phyloP scores from a whole-genome alignment of 495 filamentous ascomycete genomes.

The Penicillium lagena region DNA sequence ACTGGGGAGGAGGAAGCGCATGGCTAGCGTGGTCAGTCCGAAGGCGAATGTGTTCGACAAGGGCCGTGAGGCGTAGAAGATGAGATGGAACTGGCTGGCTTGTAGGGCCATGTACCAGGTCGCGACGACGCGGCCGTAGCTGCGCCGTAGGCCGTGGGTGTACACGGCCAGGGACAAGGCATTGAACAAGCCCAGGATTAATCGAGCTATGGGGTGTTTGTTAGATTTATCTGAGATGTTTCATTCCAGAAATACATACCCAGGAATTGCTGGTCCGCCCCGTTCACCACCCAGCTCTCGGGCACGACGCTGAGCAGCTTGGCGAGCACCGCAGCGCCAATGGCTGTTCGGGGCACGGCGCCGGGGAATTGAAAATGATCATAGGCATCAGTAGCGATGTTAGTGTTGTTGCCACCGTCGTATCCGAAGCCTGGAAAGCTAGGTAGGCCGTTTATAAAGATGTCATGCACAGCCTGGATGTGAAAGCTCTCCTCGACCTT shows the following conservation, averaged over 20 bases:
- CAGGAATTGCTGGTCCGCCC: slow-evolving; percentile 45
- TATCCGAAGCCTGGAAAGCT: slow-evolving; percentile 32
- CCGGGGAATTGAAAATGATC: slow-evolving; percentile 93
- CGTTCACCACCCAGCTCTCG: slow-evolving; percentile 39
- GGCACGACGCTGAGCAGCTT: slow-evolving; percentile 40
- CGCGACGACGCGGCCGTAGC: slow-evolving; percentile 64
- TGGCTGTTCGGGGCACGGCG: slow-evolving; percentile 82
- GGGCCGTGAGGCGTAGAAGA: slow-evolving; percentile 89
- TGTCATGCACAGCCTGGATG: slow-evolving; percentile 89
- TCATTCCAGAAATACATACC: slow-evolving; percentile 22
- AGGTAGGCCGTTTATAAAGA: slow-evolving; percentile 73
- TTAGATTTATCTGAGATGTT: no score
- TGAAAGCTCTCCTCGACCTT: slow-evolving; percentile 99
- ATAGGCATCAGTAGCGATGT: slow-evolving; percentile 35
- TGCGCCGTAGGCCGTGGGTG: slow-evolving; percentile 52
- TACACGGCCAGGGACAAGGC: slow-evolving; percentile 59
- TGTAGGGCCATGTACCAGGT: slow-evolving; percentile 83
- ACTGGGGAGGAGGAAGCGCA: slow-evolving; percentile 56
- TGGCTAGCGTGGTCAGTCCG: slow-evolving; percentile 65
- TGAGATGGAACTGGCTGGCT: slow-evolving; percentile 82
- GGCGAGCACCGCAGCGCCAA: slow-evolving; percentile 70
- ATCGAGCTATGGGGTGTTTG: slow-evolving; percentile 48
- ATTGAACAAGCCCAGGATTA: slow-evolving; percentile 74
- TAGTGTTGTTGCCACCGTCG: slow-evolving; percentile 12
- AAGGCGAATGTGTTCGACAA: slow-evolving; percentile 98